Evolutionary conservation across 345 rosid genomes (phyloP), one percentile per base, ranked within the genome.

Genomic region (Gossypium bickii): DNA sequence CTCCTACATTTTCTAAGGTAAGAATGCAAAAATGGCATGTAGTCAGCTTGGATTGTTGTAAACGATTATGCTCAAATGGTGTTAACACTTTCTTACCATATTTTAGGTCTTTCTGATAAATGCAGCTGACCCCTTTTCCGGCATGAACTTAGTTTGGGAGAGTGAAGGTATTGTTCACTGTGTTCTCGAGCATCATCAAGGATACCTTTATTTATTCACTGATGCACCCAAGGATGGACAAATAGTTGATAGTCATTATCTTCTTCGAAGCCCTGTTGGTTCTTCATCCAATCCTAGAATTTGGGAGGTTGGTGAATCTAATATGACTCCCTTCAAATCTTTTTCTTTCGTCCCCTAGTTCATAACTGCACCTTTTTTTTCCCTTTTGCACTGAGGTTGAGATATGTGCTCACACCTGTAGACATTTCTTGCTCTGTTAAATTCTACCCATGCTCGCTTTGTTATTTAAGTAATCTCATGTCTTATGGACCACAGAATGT

Each of bases 61-160:
- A 44, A 22, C 59, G 18, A 38, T 62, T 51, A 44, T 18, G 67
- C 29, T 77, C 49, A n/a, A 53, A 64, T 51, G 72, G 57, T 38
- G 29, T 60, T 24, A 59, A 77, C 73, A 72, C 71, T 58, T 53
- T n/a, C 17, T 80, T 81, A 80, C 78, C 80, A 80, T 89, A 76
- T 82, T 85, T 87, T 86, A 95, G 99, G 98, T 95, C 80, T 90
- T 90, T 87, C 88, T 95, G 80, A 89, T 91, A 78, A 89, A 89
- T 89, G 93, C 98, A 86, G 97, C 97, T 76, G 88, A 93, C 76
- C 99, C 97, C 12, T 81, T 86, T 74, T 86, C 97, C 71, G 91
- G 93, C 78, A 79, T 89, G 91, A 84, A 74, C 69, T 86, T 87
- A 82, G 84, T 85, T 71, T 95, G 97, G 97, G 94, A 95, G 81